A percentile compares a stretch with the other conserved stretches of the same genome.
Evolutionary conservation across 805 yeast genomes (phyloP).

Genomic region (Cyberlindnera galapagoensis): DNA sequence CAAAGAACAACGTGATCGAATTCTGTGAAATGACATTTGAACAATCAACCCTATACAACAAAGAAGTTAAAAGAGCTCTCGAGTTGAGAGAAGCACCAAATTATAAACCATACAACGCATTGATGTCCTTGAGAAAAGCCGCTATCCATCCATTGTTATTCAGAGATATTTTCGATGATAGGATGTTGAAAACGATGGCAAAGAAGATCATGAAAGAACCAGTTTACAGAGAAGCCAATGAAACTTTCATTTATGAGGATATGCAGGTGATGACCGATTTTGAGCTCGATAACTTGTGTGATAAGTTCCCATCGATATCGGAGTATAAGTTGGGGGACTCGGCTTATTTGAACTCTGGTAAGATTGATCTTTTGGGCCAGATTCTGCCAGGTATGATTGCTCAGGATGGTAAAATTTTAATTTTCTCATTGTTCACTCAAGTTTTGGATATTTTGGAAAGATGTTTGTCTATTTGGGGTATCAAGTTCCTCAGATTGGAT

Average conservation of each 20-base stretch:
- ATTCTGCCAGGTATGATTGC: slow-evolving; percentile 55
- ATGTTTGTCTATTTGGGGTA: slow-evolving; percentile 54
- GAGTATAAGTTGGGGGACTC: slow-evolving; percentile 47
- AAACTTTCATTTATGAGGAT: slow-evolving; percentile 77
- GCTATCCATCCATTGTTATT: slow-evolving; percentile 88
- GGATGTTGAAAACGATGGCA: slow-evolving; percentile 58
- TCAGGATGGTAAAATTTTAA: slow-evolving; percentile 59
- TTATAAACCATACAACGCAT: slow-evolving; percentile 53
- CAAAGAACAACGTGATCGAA: slow-evolving; percentile 57
- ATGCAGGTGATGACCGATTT: slow-evolving; percentile 93
- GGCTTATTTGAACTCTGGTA: slow-evolving; percentile 68
- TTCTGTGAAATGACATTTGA: slow-evolving; percentile 54
- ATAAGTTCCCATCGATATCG: slow-evolving; percentile 61
- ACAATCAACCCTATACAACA: slow-evolving; percentile 56
- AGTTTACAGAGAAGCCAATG: slow-evolving; percentile 66
- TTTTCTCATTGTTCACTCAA: slow-evolving; percentile 91
- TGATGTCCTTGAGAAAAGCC: slow-evolving; percentile 89
- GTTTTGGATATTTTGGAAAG: slow-evolving; percentile 81
- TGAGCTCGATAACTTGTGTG: slow-evolving; percentile 74
- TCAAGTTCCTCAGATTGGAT: slow-evolving; percentile 79
- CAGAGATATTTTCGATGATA: slow-evolving; percentile 56
- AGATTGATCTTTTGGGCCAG: slow-evolving; percentile 50
- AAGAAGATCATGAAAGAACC: slow-evolving; percentile 75
- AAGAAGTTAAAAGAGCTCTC: slow-evolving; percentile 41
- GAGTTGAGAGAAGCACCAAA: slow-evolving; percentile 21